Evolutionary conservation across 768 basidiomycete species (phyloP).

Genomic region (Boletales sp.): DNA sequence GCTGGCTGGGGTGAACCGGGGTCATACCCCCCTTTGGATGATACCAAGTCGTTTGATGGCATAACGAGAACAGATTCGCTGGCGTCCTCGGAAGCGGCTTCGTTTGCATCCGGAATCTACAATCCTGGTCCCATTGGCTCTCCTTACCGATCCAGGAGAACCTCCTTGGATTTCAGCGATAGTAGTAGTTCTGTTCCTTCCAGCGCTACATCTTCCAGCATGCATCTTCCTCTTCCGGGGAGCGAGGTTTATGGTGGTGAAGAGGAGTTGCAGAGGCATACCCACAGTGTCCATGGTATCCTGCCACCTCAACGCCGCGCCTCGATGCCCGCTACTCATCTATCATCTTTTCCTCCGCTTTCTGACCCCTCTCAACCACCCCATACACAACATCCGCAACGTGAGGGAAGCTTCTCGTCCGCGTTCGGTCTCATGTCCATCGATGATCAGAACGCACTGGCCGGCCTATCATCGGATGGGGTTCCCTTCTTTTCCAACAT

Average conservation of each 20-base stretch:
- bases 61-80: constrained; percentile 17
- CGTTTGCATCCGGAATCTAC: constrained; percentile 23
- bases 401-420: constrained; percentile 41
- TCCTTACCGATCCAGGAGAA: constrained; percentile 28
- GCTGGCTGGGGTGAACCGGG: constrained; percentile 25
- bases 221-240: constrained; percentile 44
- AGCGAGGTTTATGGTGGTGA: constrained; percentile 27
- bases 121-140: constrained; percentile 17
- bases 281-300: constrained; percentile 7
- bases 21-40: constrained; percentile 23
- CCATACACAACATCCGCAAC: constrained; percentile 11
- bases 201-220: constrained; percentile 50
- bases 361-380: constrained; percentile 7
- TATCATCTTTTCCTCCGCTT: constrained; percentile 1
- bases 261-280: constrained; percentile 26
- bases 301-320: constrained; percentile 16
- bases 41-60: constrained; percentile 26
- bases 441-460: constrained; percentile 68
- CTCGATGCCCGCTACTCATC: constrained; percentile 14
- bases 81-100: constrained; percentile 18
- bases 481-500: constrained; percentile 57
- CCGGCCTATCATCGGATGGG: constrained; percentile 54
- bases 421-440: constrained; percentile 77
- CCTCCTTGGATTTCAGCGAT: constrained; percentile 40
- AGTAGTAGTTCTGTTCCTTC: constrained; percentile 49